Percentiles rank a stretch among this genome's conserved stretches.
phyloP scores from a whole-genome alignment of 164 flowering plant species.

The Magnolia changhungtana region DNA sequence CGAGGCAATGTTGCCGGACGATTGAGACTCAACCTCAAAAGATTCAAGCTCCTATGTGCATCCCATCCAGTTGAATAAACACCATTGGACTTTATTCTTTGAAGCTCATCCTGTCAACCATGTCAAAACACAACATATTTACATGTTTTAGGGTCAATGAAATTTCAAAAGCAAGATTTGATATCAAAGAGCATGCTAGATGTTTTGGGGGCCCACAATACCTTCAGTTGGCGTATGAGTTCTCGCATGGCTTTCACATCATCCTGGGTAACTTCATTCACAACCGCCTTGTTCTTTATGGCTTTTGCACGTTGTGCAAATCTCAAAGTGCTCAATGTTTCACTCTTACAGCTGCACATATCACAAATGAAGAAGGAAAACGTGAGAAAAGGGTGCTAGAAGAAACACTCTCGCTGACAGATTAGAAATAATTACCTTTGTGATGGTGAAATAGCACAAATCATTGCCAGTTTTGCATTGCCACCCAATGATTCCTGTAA shows the following conservation, averaged over 20 bases:
- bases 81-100: constrained; percentile 68
- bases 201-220: constrained; percentile 13
- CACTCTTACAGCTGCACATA: constrained; percentile 82
- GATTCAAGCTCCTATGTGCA: constrained; percentile 86
- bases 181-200: background rate
- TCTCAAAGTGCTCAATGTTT: constrained; percentile 85
- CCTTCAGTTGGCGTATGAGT: constrained; percentile 86
- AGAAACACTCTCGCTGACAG: background rate
- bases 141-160: background rate
- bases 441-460: constrained; percentile 94
- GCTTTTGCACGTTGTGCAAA: constrained; percentile 99
- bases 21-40: constrained; percentile 67
- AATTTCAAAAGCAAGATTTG: too few species aligned
- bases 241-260: constrained; percentile 84
- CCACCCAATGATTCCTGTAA: constrained; percentile 98
- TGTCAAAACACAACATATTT: background rate
- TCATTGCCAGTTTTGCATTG: constrained; percentile 93
- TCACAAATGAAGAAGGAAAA: background rate
- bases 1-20: constrained; percentile 59
- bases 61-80: constrained; percentile 70
- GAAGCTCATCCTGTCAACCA: constrained; percentile 74
- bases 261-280: constrained; percentile 91
- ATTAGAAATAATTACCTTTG: constrained; percentile 47
- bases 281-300: constrained; percentile 87
- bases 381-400: background rate